Percentiles rank a stretch among this genome's conserved stretches.
These are phyloP conservation scores for Porphyrellus cyaneotinctus DNA, from an alignment of 768 basidiomycete species.

Conservation along the genomic window DNA sequence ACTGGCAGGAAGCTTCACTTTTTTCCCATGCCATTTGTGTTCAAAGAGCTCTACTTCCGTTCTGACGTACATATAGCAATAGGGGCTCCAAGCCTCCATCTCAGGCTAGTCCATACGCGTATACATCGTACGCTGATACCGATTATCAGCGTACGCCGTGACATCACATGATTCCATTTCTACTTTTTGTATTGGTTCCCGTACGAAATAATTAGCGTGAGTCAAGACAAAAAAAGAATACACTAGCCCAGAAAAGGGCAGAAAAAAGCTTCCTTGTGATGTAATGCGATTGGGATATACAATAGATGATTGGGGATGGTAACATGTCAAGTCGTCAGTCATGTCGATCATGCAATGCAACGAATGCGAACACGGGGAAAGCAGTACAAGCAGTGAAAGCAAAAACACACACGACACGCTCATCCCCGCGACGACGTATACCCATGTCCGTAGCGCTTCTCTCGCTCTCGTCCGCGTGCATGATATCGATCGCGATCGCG, in stretches of 20 bases:
- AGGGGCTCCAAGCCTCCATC: too few relatives aligned
- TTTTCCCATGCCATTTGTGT: too few relatives aligned
- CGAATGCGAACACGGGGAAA: not conserved
- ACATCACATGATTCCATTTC: too few relatives aligned
- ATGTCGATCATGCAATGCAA: not conserved
- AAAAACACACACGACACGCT: not conserved
- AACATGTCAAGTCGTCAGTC: not conserved
- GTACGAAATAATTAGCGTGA: not conserved
- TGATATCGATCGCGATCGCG: conserved; percentile 14
- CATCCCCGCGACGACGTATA: conserved; percentile 14
- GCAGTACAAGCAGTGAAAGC: not conserved
- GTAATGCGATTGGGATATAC: not conserved
- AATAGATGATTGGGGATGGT: not conserved
- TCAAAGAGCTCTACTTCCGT: too few relatives aligned
- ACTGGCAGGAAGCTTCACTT: too few relatives aligned
- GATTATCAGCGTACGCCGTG: too few relatives aligned
- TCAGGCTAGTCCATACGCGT: too few relatives aligned
- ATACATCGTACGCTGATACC: too few relatives aligned
- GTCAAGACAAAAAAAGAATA: not conserved
- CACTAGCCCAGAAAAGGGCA: not conserved
- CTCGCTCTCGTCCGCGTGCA: conserved; percentile 7
- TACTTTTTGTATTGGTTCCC: not conserved
- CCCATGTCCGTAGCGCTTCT: conserved; percentile 14
- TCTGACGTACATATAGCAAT: too few relatives aligned
- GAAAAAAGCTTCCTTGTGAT: not conserved